phyloP scores from a whole-genome alignment of 148 eudicot species.

The Rhododendron williamsianum region DNA sequence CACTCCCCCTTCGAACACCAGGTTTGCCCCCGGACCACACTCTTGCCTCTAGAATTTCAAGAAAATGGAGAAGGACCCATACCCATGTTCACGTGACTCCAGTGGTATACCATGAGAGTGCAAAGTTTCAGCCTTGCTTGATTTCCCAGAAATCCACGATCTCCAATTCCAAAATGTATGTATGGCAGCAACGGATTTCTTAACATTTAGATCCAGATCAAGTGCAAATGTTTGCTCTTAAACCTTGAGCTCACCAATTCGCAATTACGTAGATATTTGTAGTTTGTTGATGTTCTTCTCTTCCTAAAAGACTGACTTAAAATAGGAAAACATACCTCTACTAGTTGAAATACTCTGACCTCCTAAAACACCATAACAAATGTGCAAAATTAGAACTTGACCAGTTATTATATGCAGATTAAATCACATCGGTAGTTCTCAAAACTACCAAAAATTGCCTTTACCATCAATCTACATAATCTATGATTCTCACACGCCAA shows the following conservation, averaged over 20 bases:
- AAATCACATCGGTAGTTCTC: not conserved
- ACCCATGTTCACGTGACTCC: not conserved
- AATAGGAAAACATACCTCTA: not conserved
- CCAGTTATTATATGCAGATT: not conserved
- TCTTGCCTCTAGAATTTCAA: not conserved
- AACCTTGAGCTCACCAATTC: not conserved
- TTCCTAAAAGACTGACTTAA: not conserved
- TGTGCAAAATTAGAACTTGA: not conserved
- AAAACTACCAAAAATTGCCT: not conserved
- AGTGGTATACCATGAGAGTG: not conserved
- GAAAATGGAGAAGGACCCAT: not conserved
- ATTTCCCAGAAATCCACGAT: not conserved
- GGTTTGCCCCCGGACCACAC: not conserved
- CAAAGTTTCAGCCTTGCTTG: not conserved
- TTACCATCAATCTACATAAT: not conserved
- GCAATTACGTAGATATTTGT: not conserved
- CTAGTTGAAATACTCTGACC: not conserved
- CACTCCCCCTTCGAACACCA: not conserved
- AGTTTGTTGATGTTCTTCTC: not conserved
- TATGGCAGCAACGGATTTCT: not conserved
- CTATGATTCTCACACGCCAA: not conserved
- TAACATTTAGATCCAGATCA: not conserved
- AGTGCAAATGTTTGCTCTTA: not conserved
- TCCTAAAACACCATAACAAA: not conserved
- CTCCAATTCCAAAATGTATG: not conserved